Evolutionary conservation across 371 early-diverging fungal species (phyloP), one percentile per base, ranked within the genome.

Genomic region (Saksenaea oblongispora): DNA sequence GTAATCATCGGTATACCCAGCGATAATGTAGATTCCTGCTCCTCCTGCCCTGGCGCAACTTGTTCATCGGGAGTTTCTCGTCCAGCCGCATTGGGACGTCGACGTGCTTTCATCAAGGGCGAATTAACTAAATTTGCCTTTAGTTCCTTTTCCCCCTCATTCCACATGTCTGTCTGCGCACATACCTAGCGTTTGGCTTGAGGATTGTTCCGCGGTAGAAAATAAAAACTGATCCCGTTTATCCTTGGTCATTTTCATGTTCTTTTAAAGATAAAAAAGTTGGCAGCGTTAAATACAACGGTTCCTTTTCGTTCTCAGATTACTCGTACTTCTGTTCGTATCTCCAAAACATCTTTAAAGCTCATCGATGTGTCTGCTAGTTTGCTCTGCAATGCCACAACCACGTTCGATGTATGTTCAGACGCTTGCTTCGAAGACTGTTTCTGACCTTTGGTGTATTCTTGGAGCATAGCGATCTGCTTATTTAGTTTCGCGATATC

Each of bases 341-440:
- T 86, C 72, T 98, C 97, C 57, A 98, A 74, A 3, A 98, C 95
- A 69, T 91, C 90, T 68, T 95, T 97, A 72, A 98, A 98, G 22
- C 83, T 87, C 78, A 91, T 89, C 5, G 91, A 91, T 1, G 97
- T 93, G 63, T 82, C 89, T 1, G 97, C 97, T 44, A 98, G 78
- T 74, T 89, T 92, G 58, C 94, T 90, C 76, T 98, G 97, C 65
- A 98, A 74, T 41, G 89, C 85, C 15, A 94, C 87, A 18, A 98
- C 94, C 11, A 98, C 92, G 68, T 93, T 93, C n/a, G 90, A 75
- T 11, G 93, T 90, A 80, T 98, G 99, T 67, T 98, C 97, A 42
- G 85, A 80, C 18, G 89, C 90, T 70, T 97, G 96, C 62, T 88
- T 88, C 9, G 82, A 80, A 0, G 74, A 66, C 34, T 82, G 82